Conservation (phyloP, 83 land plant genomes). For the Picea abies region DNA sequence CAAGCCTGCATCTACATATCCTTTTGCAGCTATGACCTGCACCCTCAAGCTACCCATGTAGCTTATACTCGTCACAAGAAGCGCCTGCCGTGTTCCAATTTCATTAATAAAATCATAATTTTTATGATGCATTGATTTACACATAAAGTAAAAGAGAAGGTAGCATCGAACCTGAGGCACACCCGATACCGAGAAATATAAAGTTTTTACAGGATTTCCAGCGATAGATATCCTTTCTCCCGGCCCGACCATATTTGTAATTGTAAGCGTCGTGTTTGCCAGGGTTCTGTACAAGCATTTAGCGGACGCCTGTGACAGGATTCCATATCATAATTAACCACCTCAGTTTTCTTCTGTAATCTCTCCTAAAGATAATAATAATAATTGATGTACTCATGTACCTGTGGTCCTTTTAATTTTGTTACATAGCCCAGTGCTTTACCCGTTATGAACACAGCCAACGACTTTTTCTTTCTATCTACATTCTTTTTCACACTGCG, state of each 20-base stretch:
- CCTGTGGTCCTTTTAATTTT: neutral
- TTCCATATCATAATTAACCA: too few species aligned
- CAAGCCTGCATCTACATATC: too few species aligned
- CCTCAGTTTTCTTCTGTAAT: neutral
- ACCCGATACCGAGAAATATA: neutral
- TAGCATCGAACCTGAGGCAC: neutral
- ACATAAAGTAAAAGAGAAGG: too few species aligned
- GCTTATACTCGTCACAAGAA: too few species aligned
- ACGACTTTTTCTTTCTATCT: neutral
- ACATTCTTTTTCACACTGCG: neutral
- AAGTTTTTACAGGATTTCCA: neutral
- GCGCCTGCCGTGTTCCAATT: too few species aligned
- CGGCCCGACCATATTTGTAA: neutral
- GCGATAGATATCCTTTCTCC: neutral
- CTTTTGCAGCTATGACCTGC: too few species aligned
- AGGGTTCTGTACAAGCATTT: neutral
- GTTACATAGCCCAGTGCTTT: neutral
- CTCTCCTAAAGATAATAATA: neutral
- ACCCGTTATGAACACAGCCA: neutral
- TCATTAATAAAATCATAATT: too few species aligned
- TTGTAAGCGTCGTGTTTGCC: neutral
- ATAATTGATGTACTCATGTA: too few species aligned
- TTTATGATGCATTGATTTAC: too few species aligned
- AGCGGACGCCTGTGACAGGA: neutral
- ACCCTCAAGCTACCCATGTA: too few species aligned